Evolutionary conservation across 305 asterid species (phyloP).

Genomic region (Plantago lanceolata): DNA sequence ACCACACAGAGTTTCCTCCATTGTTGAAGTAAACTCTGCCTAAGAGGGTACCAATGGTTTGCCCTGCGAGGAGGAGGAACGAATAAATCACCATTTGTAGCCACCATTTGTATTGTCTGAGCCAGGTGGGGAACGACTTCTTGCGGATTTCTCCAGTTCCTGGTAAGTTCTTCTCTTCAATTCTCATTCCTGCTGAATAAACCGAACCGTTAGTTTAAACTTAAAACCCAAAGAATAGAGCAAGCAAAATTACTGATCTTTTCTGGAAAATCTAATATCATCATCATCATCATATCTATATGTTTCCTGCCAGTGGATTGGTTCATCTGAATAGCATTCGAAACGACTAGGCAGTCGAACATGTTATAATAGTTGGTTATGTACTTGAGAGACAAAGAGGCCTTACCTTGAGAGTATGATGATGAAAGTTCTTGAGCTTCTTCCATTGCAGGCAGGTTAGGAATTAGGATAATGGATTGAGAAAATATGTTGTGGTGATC

Average conservation of each 20-base stretch:
- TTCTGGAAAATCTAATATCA: too few species aligned
- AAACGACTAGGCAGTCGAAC: too few species aligned
- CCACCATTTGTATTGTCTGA: slow-evolving; percentile 50
- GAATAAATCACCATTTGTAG: slow-evolving; percentile 41
- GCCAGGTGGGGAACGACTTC: slow-evolving; percentile 1
- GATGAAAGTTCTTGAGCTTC: slow-evolving; percentile 29
- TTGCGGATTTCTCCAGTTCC: slow-evolving; percentile 13
- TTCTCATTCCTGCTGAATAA: background rate
- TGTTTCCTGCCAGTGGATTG: too few species aligned
- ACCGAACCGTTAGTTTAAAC: background rate
- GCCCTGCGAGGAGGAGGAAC: slow-evolving; percentile 46
- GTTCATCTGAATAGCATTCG: too few species aligned
- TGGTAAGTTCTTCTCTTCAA: slow-evolving; percentile 9
- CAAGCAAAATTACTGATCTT: too few species aligned
- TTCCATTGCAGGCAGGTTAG: slow-evolving; percentile 35
- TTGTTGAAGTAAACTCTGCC: slow-evolving; percentile 49
- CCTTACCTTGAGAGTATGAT: background rate
- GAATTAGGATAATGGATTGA: background rate
- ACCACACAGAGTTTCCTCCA: slow-evolving; percentile 61
- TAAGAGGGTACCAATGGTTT: slow-evolving; percentile 38
- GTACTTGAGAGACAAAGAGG: background rate
- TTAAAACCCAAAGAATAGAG: background rate
- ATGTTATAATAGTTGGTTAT: too few species aligned
- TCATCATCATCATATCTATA: too few species aligned
- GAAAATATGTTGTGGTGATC: background rate